These are phyloP conservation scores for Plantago elongata DNA, from an alignment of 257 asterid genomes.

Conservation along the genomic window DNA sequence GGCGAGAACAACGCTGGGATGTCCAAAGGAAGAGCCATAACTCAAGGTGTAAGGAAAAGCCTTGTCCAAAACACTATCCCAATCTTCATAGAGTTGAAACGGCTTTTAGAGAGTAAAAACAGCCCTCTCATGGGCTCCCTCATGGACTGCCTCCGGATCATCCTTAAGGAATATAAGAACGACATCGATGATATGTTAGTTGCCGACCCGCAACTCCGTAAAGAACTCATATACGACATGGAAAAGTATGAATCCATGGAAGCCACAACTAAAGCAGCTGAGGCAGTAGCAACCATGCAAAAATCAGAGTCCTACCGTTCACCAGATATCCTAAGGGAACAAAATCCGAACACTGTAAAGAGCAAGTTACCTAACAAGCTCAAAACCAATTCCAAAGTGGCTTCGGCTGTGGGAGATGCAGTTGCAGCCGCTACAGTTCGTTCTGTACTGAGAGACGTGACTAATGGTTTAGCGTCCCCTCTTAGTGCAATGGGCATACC, in stretches of 20 bases:
- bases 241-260: constrained; percentile 66
- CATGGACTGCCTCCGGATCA: constrained; percentile 88
- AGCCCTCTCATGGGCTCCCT: constrained; percentile 83
- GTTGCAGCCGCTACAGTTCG: constrained; percentile 58
- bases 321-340: constrained; percentile 30
- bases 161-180: constrained; percentile 90
- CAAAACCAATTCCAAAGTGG: constrained; percentile 37
- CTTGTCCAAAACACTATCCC: constrained; percentile 88
- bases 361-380: constrained; percentile 25
- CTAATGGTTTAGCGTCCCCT: constrained; percentile 48
- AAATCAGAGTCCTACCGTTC: constrained; percentile 34
- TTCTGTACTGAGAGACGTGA: constrained; percentile 76
- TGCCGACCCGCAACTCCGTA: constrained; percentile 84
- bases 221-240: constrained; percentile 83
- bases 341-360: constrained; percentile 19
- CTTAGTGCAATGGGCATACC: constrained; percentile 76
- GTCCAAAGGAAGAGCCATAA: constrained; percentile 61
- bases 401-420: constrained; percentile 76
- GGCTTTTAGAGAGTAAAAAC: constrained; percentile 71
- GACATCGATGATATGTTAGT: constrained; percentile 84
- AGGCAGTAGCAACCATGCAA: constrained; percentile 54
- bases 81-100: constrained; percentile 86
- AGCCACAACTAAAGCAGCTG: constrained; percentile 58
- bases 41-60: constrained; percentile 83
- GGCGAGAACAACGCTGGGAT: constrained; percentile 43